Percentiles rank a stretch among this genome's conserved stretches.
phyloP scores from a whole-genome alignment of 2,329 filamentous ascomycete genomes.

The Hymenoscyphus salicellus region DNA sequence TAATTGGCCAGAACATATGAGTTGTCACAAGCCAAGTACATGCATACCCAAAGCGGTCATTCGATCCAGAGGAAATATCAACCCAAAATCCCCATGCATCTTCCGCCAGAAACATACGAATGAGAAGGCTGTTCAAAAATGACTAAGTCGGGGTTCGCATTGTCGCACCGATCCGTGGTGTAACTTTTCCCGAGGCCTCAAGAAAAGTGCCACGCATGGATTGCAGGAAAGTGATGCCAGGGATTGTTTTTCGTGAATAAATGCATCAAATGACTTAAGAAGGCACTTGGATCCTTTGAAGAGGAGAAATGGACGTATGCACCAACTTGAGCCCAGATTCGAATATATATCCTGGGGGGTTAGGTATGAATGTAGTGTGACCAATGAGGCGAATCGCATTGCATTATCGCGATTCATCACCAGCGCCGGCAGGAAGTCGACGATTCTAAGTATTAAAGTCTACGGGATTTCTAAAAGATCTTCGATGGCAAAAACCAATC shows the following conservation, averaged over 20 bases:
- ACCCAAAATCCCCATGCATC: not conserved
- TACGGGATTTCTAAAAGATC: not conserved
- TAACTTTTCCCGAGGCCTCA: not conserved
- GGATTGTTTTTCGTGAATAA: not conserved
- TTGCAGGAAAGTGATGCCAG: not conserved
- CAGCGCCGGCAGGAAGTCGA: not conserved
- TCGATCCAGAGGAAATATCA: conserved; percentile 19
- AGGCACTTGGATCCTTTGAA: not conserved
- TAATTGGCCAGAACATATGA: not conserved
- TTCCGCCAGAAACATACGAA: not conserved
- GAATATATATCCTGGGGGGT: not conserved
- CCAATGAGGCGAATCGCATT: not conserved
- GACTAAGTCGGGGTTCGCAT: not conserved
- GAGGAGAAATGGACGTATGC: not conserved
- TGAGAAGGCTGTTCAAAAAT: not conserved
- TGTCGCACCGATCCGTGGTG: not conserved
- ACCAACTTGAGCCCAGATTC: not conserved
- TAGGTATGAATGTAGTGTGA: not conserved
- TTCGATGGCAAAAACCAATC: not conserved
- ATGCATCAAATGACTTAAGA: conserved; percentile 1
- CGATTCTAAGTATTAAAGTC: not conserved
- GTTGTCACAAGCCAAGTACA: conserved; percentile 3
- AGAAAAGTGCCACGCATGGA: not conserved
- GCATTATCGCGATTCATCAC: not conserved
- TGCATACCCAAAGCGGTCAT: conserved; percentile 22